phyloP scores from a whole-genome alignment of 305 asterid genomes.

The Fraxinus nigra region DNA sequence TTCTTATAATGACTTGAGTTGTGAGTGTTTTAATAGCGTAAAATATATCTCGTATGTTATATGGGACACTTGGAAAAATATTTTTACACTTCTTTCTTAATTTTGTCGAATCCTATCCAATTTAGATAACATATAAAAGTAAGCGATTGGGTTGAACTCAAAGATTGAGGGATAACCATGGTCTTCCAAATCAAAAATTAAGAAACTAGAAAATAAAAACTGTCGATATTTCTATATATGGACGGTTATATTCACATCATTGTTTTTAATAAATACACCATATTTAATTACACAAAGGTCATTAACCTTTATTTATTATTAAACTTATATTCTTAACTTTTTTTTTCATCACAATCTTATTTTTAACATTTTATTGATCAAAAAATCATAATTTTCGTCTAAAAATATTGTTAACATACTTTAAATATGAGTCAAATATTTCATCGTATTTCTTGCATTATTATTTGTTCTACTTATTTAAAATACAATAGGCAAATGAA shows the following conservation, averaged over 20 bases:
- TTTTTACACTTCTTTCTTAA: not conserved
- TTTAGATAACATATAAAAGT: too few species aligned
- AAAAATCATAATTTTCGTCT: too few species aligned
- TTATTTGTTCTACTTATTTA: not conserved
- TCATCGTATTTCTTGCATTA: not conserved
- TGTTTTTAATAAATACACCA: not conserved
- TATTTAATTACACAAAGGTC: too few species aligned
- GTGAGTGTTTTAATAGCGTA: not conserved
- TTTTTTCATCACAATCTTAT: too few species aligned
- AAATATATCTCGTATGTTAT: too few species aligned
- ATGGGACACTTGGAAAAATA: not conserved
- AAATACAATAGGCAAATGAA: too few species aligned
- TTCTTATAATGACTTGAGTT: not conserved
- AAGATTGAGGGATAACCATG: not conserved
- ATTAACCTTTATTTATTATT: not conserved
- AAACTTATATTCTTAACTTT: too few species aligned
- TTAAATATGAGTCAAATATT: not conserved
- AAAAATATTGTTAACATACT: too few species aligned
- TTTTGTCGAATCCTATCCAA: not conserved
- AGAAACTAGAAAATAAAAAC: not conserved
- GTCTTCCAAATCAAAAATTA: too few species aligned
- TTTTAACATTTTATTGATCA: too few species aligned
- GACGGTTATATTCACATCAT: too few species aligned
- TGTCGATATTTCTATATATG: not conserved
- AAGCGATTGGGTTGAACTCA: not conserved